Evolutionary conservation across 495 filamentous ascomycete genomes (phyloP), one percentile per base, ranked within the genome.

Genomic region (Geopyxis carbonaria): DNA sequence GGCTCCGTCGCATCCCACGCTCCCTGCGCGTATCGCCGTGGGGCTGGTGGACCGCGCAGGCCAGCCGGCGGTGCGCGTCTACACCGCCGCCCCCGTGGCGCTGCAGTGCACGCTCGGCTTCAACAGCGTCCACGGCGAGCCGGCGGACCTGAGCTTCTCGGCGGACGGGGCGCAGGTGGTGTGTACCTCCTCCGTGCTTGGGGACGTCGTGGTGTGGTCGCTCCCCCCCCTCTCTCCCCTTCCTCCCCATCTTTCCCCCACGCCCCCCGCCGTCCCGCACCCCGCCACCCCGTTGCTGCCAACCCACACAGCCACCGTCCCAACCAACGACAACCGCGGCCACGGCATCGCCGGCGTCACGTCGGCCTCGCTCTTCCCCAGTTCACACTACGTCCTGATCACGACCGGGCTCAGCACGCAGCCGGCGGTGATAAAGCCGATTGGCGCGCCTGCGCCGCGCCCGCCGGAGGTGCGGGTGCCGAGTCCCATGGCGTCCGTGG

Each of bases 341-440:
- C 16, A 22, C 8, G 34, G 34, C 20, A 16, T 37, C 11, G 34
- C 34, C 11, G 34, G 34, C 1, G 21, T 37, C 16, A 37, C 34
- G n/a, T 22, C 15, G 8, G 34, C 34, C 16, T 11, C 10, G 9
- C 14, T 37, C 1, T 37, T 37, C 20, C 34, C 34, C 11, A 22
- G 15, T 24, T 7, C 34, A 2, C 34, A 22, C 16, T 37, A 37
- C 20, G 19, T 37, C 4, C 13, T 37, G 15, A 22, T 22, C 16
- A 37, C 34, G 10, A 37, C 34, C 16, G 34, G 34, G 1, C 8
- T 9, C 34, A 22, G 16, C 21, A 37, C 34, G 6, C 16, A 37
- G 34, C 34, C 31, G 20, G 31, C 31, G 10, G 31, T 34, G 10
- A 34, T 34, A 10, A 34, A 34, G 20, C 13, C 31, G 3, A n/a